Evolutionary conservation across 176 grass and related monocot species (phyloP), one percentile per base, ranked within the genome.

Genomic region (Oryza longistaminata): DNA sequence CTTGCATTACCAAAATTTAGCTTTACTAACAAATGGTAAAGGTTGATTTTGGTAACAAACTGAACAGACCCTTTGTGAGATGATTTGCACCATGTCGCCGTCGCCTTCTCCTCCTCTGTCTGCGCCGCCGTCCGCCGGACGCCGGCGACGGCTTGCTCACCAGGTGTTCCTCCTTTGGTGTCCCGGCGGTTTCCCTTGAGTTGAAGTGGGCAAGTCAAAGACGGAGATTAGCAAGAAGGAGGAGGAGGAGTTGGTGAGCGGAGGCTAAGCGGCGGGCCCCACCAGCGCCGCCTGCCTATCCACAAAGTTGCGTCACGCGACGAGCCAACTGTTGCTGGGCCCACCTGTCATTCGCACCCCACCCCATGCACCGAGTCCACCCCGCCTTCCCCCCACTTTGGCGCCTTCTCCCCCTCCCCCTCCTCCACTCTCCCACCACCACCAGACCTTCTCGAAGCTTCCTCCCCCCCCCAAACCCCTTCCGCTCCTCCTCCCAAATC

Each of bases 361-460:
- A 16, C 31, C 25, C 25, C 65, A 11, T 78, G 79, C 73, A 34
- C 86, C 40, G 29, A 7, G 65, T 50, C 79, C 80, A 78, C 73
- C 26, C 27, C 2, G 7, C 5, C 3, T 5, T 1, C 42, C 42
- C n/a, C 29, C 44, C 83, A 8, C 14, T 33, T 70, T 70, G 83
- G 40, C 86, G 81, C 74, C 74, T 43, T 34, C 81, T 25, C 53
- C 6, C 50, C 6, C 37, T 39, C 37, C 37, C 0, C 37, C 39
- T 7, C 39, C 39, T 37, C 35, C 25, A 64, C 50, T 74, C 34
- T 35, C 34, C 34, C 34, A 40, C 42, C 3, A 4, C 40, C 26
- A 4, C 11, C 10, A 52, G 26, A 35, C 52, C 87, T 88, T 74
- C 87, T 68, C 68, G 81, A 84, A 84, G 61, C 82, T 85, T 89